Evolutionary conservation across 2,329 filamentous ascomycete genomes (phyloP), one percentile per base, ranked within the genome.

Genomic region (Trichoderma sp.): DNA sequence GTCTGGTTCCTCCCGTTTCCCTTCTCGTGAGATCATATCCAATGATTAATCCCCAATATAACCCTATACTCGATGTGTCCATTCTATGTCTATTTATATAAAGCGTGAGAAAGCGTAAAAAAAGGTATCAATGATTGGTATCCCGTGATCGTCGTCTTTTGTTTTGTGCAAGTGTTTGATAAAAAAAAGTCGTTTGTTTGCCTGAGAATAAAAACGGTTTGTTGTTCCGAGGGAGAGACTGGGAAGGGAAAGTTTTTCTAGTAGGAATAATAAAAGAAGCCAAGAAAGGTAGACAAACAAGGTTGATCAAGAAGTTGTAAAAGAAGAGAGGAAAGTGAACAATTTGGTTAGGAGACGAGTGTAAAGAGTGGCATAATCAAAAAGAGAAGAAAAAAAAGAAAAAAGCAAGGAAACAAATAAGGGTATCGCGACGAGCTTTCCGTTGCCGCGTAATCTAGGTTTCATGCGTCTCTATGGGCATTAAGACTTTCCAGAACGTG

Each of bases 401-500:
- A 20, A 57, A 15, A 43, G 26, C 55, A 59, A 59, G 57, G 57
- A 59, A 59, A 59, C 57, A 66, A 55, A 26, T 53, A 66, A 64
- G 26, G 53, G 50, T 67, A 57, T 58, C 66, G 66, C 66, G 65
- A 30, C 66, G 34, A 20, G 30, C 15, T 57, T 43, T 34, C 50
- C 55, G 57, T 68, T 68, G 66, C 39, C 57, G 66, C 66, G 57
- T 68, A 68, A 68, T 68, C 66, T 68, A 68, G 43, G 34, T 20
- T 68, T 68, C 66, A 68, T 68, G 66, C 66, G 66, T 68, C 66
- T 68, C 39, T 68, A 68, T 68, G 57, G 66, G 57, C 57, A 68
- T 68, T 68, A 62, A 43, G 28, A 61, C 57, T 61, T 66, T 68
- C 66, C 39, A 68, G 34, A 50, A 61, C 66, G 39, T 68, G 66